A percentile compares a stretch with the other conserved stretches of the same genome.
Evolutionary conservation across 106 monocot species (phyloP).

Genomic region (Dioscorea zingiberensis): DNA sequence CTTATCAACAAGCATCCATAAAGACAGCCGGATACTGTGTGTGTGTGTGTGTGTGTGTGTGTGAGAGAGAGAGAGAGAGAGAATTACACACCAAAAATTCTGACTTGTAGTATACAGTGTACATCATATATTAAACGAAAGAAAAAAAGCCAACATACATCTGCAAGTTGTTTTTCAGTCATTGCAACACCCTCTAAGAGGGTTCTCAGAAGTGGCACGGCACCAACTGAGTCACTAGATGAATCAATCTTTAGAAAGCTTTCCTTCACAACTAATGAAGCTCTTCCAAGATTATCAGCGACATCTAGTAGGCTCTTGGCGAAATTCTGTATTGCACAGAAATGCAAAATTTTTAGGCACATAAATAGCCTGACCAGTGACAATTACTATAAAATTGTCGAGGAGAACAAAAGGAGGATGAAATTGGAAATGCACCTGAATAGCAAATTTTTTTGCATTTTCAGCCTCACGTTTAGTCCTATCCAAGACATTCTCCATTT

Average conservation of each 20-base stretch:
- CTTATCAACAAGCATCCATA: too few species aligned
- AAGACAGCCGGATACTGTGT: too few species aligned
- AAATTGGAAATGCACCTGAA: slow-evolving; percentile 42
- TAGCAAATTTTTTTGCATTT: slow-evolving; percentile 79
- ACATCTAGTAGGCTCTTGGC: slow-evolving; percentile 91
- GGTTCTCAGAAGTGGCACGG: slow-evolving; percentile 68
- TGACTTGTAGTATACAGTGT: too few species aligned
- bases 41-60: too few species aligned
- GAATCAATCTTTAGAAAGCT: slow-evolving; percentile 80
- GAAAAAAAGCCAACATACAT: slow-evolving; percentile 30
- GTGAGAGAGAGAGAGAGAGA: too few species aligned
- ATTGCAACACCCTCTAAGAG: slow-evolving; percentile 93
- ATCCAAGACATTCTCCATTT: slow-evolving; percentile 73
- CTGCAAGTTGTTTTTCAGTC: slow-evolving; percentile 90
- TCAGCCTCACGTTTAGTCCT: slow-evolving; percentile 82
- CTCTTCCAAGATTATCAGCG: slow-evolving; percentile 92
- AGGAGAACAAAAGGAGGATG: not conserved
- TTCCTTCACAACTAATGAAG: slow-evolving; percentile 84
- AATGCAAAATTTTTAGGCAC: not conserved
- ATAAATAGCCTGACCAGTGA: not conserved
- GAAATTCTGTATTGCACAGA: slow-evolving; percentile 48
- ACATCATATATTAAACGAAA: too few species aligned
- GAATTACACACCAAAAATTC: too few species aligned
- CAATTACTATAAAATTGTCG: not conserved
- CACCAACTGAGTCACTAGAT: slow-evolving; percentile 49